Evolutionary conservation across 1,284 basidiomycete genomes (phyloP).

Genomic region (Trichosporon coremiiforme): DNA sequence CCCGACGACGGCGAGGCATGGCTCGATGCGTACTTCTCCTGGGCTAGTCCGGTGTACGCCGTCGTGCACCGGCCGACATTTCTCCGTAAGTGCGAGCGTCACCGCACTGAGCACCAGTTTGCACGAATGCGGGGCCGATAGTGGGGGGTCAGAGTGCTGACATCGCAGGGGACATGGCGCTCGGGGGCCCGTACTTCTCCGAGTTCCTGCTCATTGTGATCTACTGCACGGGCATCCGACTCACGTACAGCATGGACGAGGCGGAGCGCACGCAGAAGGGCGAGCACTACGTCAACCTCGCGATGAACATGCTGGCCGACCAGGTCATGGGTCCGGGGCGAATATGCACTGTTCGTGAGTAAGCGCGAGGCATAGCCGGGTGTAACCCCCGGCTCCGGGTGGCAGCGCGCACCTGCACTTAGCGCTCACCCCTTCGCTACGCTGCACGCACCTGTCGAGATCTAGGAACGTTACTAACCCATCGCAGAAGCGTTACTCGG

Average conservation of each 20-base stretch:
- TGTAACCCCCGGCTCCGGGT: too few species aligned
- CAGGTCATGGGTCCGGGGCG: conserved; percentile 32
- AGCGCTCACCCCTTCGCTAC: background rate
- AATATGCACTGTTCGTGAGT: conserved; percentile 23
- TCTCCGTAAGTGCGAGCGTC: conserved; percentile 16
- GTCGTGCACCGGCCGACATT: conserved; percentile 31
- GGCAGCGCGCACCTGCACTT: background rate
- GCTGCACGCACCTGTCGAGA: background rate
- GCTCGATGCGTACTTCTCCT: conserved; percentile 35
- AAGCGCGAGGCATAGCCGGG: too few species aligned
- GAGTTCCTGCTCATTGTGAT: conserved; percentile 35
- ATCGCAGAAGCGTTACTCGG: conserved; percentile 31
- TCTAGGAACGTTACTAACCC: background rate
- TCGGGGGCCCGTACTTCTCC: conserved; percentile 35
- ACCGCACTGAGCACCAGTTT: too few species aligned
- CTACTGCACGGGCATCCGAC: conserved; percentile 34
- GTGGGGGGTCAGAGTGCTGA: background rate
- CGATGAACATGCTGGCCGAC: conserved; percentile 32
- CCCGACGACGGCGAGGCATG: conserved; percentile 34
- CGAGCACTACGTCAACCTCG: conserved; percentile 31
- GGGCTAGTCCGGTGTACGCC: conserved; percentile 31
- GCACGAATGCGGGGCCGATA: background rate
- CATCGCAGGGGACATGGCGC: conserved; percentile 33
- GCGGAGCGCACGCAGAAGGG: conserved; percentile 30
- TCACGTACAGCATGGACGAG: conserved; percentile 31